phyloP scores from a whole-genome alignment of 331 rosid species.

The Rhamnella rubrinervis region DNA sequence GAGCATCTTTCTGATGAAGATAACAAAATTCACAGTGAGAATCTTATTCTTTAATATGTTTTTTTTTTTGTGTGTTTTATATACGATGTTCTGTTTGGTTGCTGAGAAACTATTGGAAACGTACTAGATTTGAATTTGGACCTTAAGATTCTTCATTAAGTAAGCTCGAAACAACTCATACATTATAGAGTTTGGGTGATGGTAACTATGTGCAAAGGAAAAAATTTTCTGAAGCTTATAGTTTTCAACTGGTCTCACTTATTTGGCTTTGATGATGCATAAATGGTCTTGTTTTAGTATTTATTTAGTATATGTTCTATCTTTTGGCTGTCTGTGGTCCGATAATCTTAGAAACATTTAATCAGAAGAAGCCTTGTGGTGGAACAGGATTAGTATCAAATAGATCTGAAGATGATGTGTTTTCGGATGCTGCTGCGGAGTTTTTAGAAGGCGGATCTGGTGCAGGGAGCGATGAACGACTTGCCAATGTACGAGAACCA shows the following conservation, averaged over 20 bases:
- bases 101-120: not conserved
- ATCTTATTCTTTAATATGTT: not conserved
- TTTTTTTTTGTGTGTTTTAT: not conserved
- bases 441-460: constrained; percentile 46
- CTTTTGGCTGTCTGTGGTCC: constrained; percentile 45
- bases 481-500: constrained; percentile 24
- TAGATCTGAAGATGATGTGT: constrained; percentile 61
- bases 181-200: not conserved
- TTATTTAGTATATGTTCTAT: not conserved
- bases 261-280: not conserved
- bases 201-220: not conserved
- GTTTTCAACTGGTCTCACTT: not conserved
- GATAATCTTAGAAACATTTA: constrained; percentile 27
- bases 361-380: constrained; percentile 31
- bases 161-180: not conserved
- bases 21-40: constrained; percentile 48
- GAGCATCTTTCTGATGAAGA: constrained; percentile 50
- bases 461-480: constrained; percentile 22
- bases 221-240: not conserved
- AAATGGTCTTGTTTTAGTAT: not conserved
- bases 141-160: not conserved
- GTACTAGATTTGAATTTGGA: not conserved
- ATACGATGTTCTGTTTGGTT: constrained; percentile 7
- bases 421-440: constrained; percentile 69
- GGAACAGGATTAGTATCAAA: constrained; percentile 26